Evolutionary conservation across 345 rosid species (phyloP).

Genomic region (Eutrema yunnanense): DNA sequence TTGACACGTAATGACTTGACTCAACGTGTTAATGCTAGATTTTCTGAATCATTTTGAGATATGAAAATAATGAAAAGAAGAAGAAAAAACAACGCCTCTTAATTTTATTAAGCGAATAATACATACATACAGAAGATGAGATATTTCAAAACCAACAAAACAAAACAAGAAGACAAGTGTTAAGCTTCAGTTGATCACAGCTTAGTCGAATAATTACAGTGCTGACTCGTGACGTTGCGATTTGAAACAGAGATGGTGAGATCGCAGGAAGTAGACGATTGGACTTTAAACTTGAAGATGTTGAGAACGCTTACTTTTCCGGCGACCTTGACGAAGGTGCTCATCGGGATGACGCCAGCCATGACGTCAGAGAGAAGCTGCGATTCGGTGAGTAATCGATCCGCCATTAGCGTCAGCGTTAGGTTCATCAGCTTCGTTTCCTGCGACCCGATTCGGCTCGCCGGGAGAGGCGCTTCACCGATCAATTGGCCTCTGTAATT

Average conservation of each 20-base stretch:
- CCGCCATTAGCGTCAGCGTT: slow-evolving; percentile 59
- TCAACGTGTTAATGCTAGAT: neutral
- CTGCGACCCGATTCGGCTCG: slow-evolving; percentile 41
- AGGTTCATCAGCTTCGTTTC: slow-evolving; percentile 44
- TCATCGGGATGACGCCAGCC: slow-evolving; percentile 42
- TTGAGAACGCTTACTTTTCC: slow-evolving; percentile 56
- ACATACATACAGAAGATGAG: neutral
- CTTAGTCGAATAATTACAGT: slow-evolving; percentile 55
- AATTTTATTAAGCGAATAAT: neutral
- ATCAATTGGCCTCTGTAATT: slow-evolving; percentile 53
- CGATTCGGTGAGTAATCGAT: slow-evolving; percentile 45
- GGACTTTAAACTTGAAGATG: slow-evolving; percentile 39
- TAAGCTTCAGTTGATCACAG: slow-evolving; percentile 27
- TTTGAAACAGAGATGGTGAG: slow-evolving; percentile 38
- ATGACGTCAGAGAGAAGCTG: slow-evolving; percentile 33
- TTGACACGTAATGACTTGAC: slow-evolving; percentile 13
- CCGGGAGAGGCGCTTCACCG: slow-evolving; percentile 71
- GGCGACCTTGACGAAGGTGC: slow-evolving; percentile 34
- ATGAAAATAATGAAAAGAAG: neutral
- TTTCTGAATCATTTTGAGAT: neutral
- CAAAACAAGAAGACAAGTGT: neutral
- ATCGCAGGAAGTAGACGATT: slow-evolving; percentile 52
- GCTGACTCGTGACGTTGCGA: slow-evolving; percentile 40
- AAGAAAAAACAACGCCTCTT: neutral
- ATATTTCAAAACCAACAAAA: neutral